A percentile compares a stretch with the other conserved stretches of the same genome.
Conservation (phyloP, 441 rosid species). For the Populus hybrid region DNA sequence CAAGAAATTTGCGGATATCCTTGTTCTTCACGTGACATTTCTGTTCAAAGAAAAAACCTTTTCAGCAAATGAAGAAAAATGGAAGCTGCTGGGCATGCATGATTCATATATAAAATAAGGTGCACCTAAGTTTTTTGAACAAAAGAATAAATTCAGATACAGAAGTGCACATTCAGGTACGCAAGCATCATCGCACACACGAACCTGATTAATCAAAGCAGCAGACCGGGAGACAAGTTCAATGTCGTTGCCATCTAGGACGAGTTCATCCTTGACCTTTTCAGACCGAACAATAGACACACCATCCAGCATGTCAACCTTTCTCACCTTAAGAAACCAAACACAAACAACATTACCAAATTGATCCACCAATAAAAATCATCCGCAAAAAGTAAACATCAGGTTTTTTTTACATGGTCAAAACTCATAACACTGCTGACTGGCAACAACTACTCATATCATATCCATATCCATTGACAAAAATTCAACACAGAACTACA, state of each 20-base stretch:
- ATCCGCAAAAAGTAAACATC: too few relatives aligned
- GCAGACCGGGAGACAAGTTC: constrained; percentile 76
- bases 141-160: too few relatives aligned
- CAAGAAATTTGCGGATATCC: constrained; percentile 83
- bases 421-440: too few relatives aligned
- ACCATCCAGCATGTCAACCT: constrained; percentile 87
- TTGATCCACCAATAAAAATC: background rate
- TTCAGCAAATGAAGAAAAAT: constrained; percentile 3
- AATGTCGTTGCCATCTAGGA: constrained; percentile 68
- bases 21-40: constrained; percentile 93
- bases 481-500: too few relatives aligned
- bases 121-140: too few relatives aligned
- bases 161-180: too few relatives aligned
- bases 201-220: constrained; percentile 82
- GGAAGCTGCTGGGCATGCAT: background rate
- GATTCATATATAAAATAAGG: background rate
- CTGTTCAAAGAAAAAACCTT: constrained; percentile 28
- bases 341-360: background rate
- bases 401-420: too few relatives aligned
- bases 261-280: constrained; percentile 81
- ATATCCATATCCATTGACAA: too few relatives aligned
- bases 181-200: too few relatives aligned
- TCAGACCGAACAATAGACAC: constrained; percentile 71
- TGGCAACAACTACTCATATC: too few relatives aligned
- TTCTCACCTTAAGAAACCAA: constrained; percentile 55